A percentile compares a stretch with the other conserved stretches of the same genome.
Evolutionary conservation across 345 rosid species (phyloP).

Genomic region (Acer saccharum): DNA sequence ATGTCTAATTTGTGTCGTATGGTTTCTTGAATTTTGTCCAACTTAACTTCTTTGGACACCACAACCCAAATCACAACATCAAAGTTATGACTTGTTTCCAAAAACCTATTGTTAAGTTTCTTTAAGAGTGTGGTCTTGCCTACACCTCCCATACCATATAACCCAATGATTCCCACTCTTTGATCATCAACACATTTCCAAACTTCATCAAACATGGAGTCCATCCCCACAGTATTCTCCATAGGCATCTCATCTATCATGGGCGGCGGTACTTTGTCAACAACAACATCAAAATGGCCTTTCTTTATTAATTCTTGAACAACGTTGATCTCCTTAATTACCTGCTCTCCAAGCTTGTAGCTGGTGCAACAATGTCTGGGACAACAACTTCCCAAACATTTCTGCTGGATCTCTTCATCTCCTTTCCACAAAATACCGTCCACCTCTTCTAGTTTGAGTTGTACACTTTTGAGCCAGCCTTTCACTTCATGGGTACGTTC

Average conservation of each 20-base stretch:
- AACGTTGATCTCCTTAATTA: not conserved
- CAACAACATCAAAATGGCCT: not conserved
- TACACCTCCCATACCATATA: not conserved
- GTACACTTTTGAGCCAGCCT: too few relatives aligned
- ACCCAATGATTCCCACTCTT: not conserved
- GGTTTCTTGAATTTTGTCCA: not conserved
- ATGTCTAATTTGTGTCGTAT: not conserved
- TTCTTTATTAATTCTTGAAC: not conserved
- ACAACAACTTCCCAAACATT: slow-evolving; percentile 2
- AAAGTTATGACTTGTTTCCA: not conserved
- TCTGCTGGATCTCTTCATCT: too few relatives aligned
- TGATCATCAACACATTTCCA: not conserved
- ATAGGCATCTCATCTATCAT: not conserved
- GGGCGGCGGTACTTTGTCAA: not conserved
- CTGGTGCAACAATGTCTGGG: not conserved
- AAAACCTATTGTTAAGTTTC: not conserved
- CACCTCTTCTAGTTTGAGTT: too few relatives aligned
- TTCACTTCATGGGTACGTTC: too few relatives aligned
- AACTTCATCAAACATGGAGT: not conserved
- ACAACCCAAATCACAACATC: slow-evolving; percentile 4
- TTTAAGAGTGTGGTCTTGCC: slow-evolving; percentile 9
- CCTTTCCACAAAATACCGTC: too few relatives aligned
- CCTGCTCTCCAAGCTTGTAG: slow-evolving; percentile 9
- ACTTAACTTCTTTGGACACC: not conserved
- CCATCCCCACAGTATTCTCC: slow-evolving; percentile 6